Conservation (phyloP, 768 basidiomycete species). For the Lentinula sp. region DNA sequence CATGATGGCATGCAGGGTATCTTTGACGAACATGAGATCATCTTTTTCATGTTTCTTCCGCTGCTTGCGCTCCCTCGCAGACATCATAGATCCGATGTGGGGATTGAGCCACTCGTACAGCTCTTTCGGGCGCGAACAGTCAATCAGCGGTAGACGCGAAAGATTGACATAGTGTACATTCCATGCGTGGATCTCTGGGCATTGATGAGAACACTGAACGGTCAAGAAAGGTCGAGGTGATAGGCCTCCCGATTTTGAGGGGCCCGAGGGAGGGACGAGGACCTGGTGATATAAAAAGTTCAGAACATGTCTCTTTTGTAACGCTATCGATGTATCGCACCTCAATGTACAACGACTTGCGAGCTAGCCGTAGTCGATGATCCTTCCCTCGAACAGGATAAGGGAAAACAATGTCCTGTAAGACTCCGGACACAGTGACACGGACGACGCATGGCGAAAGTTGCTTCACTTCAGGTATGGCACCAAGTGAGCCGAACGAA, state of each 20-base stretch:
- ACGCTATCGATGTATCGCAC: conserved; percentile 8
- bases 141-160: conserved; percentile 24
- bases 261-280: conserved; percentile 20
- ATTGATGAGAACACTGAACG: background rate
- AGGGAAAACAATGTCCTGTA: conserved; percentile 17
- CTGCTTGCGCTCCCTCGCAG: conserved; percentile 17
- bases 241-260: conserved; percentile 16
- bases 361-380: conserved; percentile 18
- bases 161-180: conserved; percentile 34
- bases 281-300: conserved; percentile 15
- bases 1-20: conserved; percentile 20
- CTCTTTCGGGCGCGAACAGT: conserved; percentile 9
- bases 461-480: conserved; percentile 8
- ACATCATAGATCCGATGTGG: conserved; percentile 22
- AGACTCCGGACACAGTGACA: conserved; percentile 9
- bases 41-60: conserved; percentile 15
- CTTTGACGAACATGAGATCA: conserved; percentile 21
- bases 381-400: conserved; percentile 19
- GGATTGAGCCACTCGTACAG: conserved; percentile 23
- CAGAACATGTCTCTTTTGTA: background rate
- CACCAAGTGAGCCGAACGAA: conserved; percentile 9
- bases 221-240: conserved; percentile 20
- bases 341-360: conserved; percentile 26
- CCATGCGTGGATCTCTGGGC: conserved; percentile 19
- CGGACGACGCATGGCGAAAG: conserved; percentile 16